phyloP scores from a whole-genome alignment of 371 early-diverging fungal species.

The Mortierella sp. region DNA sequence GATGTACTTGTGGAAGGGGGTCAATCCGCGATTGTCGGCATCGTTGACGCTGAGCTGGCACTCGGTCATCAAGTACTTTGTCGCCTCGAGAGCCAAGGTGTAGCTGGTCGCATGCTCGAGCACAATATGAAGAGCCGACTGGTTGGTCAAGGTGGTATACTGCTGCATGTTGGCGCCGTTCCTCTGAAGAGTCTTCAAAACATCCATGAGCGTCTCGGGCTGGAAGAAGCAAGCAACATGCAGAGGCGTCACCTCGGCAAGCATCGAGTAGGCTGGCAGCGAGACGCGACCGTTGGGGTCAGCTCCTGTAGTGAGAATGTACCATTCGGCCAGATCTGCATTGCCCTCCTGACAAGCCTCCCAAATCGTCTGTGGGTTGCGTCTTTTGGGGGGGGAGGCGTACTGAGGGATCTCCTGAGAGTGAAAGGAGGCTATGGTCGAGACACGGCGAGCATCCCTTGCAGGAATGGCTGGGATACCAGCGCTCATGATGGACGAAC shows the following conservation, averaged over 20 bases:
- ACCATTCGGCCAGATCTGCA: constrained; percentile 44
- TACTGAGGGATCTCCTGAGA: constrained; percentile 31
- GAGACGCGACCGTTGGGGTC: constrained; percentile 29
- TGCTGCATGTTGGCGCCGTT: constrained; percentile 47
- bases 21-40: constrained; percentile 49
- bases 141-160: constrained; percentile 35
- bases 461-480: constrained; percentile 34
- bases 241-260: constrained; percentile 47
- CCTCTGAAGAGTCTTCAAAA: constrained; percentile 45
- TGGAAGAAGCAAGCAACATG: constrained; percentile 52
- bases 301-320: constrained; percentile 29
- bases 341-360: constrained; percentile 52
- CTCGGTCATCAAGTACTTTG: constrained; percentile 41
- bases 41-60: constrained; percentile 49
- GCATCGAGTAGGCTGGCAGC: constrained; percentile 46
- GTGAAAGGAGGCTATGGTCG: constrained; percentile 29
- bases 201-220: constrained; percentile 42
- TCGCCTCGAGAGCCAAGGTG: constrained; percentile 35
- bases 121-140: constrained; percentile 49
- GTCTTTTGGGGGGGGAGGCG: constrained; percentile 22
- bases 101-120: constrained; percentile 52
- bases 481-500: constrained; percentile 24
- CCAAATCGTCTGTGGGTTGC: constrained; percentile 41
- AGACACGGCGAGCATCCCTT: constrained; percentile 46
- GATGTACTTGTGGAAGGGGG: constrained; percentile 55